These are phyloP conservation scores for Amanita polypyramis DNA, from an alignment of 768 basidiomycete species.

Conservation along the genomic window DNA sequence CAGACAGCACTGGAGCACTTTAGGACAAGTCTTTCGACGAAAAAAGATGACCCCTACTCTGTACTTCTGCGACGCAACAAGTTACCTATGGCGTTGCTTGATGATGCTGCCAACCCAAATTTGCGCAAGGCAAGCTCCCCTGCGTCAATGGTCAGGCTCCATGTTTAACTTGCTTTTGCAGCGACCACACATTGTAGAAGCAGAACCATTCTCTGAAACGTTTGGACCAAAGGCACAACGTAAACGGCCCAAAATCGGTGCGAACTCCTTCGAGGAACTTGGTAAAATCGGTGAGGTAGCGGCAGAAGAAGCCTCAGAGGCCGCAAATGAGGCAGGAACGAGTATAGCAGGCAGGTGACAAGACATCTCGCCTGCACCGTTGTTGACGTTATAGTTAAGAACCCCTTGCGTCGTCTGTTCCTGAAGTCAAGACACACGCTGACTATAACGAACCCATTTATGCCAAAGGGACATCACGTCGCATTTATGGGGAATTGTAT, in stretches of 20 bases:
- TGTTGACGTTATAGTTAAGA: slow-evolving; percentile 19
- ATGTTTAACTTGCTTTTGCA: slow-evolving; percentile 19
- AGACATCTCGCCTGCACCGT: not conserved
- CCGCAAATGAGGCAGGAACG: slow-evolving; percentile 24
- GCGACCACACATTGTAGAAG: slow-evolving; percentile 91
- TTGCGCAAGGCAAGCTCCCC: slow-evolving; percentile 52
- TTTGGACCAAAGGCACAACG: slow-evolving; percentile 96
- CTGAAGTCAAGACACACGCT: slow-evolving; percentile 55
- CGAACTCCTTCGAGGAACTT: slow-evolving; percentile 90
- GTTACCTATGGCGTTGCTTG: slow-evolving; percentile 91
- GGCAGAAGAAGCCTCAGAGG: slow-evolving; percentile 40
- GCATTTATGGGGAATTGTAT: slow-evolving; percentile 97
- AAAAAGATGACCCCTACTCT: slow-evolving; percentile 92
- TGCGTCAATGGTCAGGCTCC: not conserved
- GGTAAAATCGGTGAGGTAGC: slow-evolving; percentile 50
- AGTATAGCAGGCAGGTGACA: slow-evolving; percentile 33
- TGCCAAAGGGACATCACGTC: slow-evolving; percentile 87
- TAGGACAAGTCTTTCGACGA: slow-evolving; percentile 73
- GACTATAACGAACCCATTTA: slow-evolving; percentile 87
- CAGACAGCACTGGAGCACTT: slow-evolving; percentile 96
- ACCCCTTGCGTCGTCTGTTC: slow-evolving; percentile 36
- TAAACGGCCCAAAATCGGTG: slow-evolving; percentile 78
- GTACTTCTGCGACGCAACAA: slow-evolving; percentile 92
- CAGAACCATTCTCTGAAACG: slow-evolving; percentile 88
- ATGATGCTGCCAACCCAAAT: slow-evolving; percentile 79